These are phyloP conservation scores for Malus hybrid DNA, from an alignment of 331 rosid genomes.

Conservation along the genomic window DNA sequence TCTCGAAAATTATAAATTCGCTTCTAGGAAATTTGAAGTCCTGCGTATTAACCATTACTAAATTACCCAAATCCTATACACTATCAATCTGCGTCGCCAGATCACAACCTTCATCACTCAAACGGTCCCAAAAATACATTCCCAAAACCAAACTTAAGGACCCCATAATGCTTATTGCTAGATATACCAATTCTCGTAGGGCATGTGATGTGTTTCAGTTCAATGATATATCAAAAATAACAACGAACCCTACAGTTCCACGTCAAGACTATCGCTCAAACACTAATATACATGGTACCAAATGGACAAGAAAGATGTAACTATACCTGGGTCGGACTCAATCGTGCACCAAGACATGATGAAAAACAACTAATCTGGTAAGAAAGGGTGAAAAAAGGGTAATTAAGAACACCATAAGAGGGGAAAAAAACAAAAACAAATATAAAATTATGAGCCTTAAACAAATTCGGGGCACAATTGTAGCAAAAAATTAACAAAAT, in stretches of 20 bases:
- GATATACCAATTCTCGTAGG: background rate
- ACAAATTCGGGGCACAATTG: background rate
- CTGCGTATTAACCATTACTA: background rate
- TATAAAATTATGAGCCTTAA: background rate
- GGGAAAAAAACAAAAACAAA: background rate
- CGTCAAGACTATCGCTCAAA: background rate
- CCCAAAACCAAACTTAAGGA: background rate
- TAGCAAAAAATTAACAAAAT: background rate
- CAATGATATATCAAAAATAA: background rate
- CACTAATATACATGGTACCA: background rate
- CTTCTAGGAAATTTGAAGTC: background rate
- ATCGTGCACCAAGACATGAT: conserved; percentile 65
- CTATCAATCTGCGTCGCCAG: background rate
- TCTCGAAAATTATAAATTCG: background rate
- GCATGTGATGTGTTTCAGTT: background rate
- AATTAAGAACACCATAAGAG: background rate
- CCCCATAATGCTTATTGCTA: background rate
- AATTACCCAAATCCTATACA: background rate
- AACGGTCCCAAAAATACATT: background rate
- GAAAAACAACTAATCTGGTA: conserved; percentile 18
- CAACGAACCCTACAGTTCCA: background rate
- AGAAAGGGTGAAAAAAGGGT: background rate
- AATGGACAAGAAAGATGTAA: background rate
- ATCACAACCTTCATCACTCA: background rate
- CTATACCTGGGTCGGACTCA: conserved; percentile 59